phyloP scores from a whole-genome alignment of 495 filamentous ascomycete species.

The Emericellopsis terricola region DNA sequence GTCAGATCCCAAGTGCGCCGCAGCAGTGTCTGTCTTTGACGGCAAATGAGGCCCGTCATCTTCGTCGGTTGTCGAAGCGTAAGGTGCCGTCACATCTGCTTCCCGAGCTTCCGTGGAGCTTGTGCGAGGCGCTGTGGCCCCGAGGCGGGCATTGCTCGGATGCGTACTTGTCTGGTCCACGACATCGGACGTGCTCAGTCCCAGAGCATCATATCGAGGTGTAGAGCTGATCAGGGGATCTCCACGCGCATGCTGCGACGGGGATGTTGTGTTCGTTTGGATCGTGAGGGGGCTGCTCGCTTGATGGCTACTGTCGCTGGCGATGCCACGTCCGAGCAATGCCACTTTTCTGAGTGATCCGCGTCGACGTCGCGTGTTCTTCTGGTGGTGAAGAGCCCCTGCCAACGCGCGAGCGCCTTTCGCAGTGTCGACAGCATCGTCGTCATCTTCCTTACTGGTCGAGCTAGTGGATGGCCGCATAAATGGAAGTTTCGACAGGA shows the following conservation, averaged over 20 bases:
- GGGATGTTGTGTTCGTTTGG: constrained; percentile 19
- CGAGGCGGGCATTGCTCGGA: no score
- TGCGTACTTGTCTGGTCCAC: no score
- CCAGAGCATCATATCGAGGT: constrained; percentile 9
- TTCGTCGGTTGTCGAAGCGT: constrained; percentile 61
- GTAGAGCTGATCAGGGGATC: no score
- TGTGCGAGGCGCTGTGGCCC: no score
- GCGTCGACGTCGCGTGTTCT: constrained; percentile 55
- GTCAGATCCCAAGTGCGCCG: constrained; percentile 43
- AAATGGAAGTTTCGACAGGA: not conserved
- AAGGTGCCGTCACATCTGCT: constrained; percentile 3
- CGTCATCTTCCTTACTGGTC: not conserved
- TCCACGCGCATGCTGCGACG: no score
- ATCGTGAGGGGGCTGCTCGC: constrained; percentile 22
- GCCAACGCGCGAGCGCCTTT: constrained; percentile 22
- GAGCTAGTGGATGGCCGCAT: not conserved
- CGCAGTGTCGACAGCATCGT: not conserved
- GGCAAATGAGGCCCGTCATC: no score
- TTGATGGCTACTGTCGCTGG: constrained; percentile 37
- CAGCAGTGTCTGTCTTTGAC: no score
- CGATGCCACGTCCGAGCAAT: constrained; percentile 47
- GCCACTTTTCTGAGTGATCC: constrained; percentile 69
- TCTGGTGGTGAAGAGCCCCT: constrained; percentile 38
- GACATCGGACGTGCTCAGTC: constrained; percentile 30
- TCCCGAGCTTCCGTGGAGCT: constrained; percentile 21